Base-by-base conservation (phyloP, 371 early-diverging fungal species). In the Actinomucor elegans region DNA sequence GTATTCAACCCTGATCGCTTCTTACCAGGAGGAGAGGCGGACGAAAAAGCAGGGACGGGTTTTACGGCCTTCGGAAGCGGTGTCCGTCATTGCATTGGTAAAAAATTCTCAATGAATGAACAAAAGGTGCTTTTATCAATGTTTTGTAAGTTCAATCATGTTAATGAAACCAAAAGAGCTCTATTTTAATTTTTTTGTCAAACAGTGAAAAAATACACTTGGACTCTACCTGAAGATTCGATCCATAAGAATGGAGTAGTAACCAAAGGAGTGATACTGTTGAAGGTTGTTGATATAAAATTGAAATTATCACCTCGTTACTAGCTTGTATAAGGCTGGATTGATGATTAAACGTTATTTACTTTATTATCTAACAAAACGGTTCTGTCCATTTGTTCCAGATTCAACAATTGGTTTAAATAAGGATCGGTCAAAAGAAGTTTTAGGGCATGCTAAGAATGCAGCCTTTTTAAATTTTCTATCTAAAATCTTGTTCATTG, bases 81-180 rank as follows among this genome's bases (percentile, higher is more conserved):
- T 21, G n/a, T 48, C 15, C 59, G 66, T 17, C 48, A 57, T 10
- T 74, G 69, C 24, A 46, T 74, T 40, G 69, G 75, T 45, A 77
- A 61, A 61, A 68, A 66, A 32, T 70, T 71, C 48, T 62, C 73
- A 1, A 43, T 82, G 42, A 50, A 68, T 20, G 74, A 77, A 27
- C 79, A 77, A 52, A 64, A 75, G n/a, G 48, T 82, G 5, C 26
- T 73, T 7, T 44, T 77, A 18, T 57, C 66, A 7, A 64, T 77
- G 68, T 49, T 82, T 17, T 40, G 63, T 63, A 59, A 37, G 52
- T 66, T 10, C 14, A 28, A 27, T 20, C 14, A 14, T 10, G 12
- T 14, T 23, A 8, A 34, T 20, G 0, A 29, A 33, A 35, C n/a
- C n/a, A 4, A n/a, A n/a, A n/a, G n/a, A n/a, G n/a, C 26, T 20